These are phyloP conservation scores for Rhynchosporium secalis DNA, from an alignment of 2,329 filamentous ascomycete genomes.

Conservation along the genomic window DNA sequence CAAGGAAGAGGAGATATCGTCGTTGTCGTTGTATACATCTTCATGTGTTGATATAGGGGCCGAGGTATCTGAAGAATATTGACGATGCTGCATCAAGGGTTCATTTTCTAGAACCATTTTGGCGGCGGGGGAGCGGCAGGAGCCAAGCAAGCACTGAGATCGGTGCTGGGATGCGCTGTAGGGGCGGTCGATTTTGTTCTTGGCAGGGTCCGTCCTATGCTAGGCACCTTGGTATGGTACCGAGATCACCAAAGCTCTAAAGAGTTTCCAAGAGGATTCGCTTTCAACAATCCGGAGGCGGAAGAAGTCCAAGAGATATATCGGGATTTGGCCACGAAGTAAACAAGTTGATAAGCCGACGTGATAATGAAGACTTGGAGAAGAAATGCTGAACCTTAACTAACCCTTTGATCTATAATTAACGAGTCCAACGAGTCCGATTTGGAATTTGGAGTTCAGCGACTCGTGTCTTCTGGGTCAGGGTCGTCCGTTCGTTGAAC, in stretches of 20 bases:
- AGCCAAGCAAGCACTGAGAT: background rate
- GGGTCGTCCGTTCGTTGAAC: no score
- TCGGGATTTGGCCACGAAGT: conserved; percentile 1
- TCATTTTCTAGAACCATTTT: conserved; percentile 3
- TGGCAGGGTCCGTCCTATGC: conserved; percentile 6
- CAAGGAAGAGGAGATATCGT: conserved; percentile 1
- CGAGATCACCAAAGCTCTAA: background rate
- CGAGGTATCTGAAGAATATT: background rate
- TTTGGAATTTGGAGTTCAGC: no score
- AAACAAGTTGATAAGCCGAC: no score
- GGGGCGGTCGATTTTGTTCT: background rate
- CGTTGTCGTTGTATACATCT: conserved; percentile 6
- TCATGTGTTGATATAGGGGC: background rate
- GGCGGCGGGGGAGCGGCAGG: background rate
- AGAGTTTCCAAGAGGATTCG: background rate
- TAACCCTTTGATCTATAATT: no score
- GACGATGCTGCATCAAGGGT: background rate
- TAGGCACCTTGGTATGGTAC: background rate
- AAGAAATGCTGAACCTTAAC: background rate
- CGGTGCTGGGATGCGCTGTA: background rate
- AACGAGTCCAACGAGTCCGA: no score
- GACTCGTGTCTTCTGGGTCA: no score
- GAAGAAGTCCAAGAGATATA: background rate
- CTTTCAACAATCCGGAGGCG: no score
- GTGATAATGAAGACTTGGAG: background rate